Evolutionary conservation across 225 moss, liverwort and hornwort species (phyloP).

Genomic region (Physcomitrellopsis africana): DNA sequence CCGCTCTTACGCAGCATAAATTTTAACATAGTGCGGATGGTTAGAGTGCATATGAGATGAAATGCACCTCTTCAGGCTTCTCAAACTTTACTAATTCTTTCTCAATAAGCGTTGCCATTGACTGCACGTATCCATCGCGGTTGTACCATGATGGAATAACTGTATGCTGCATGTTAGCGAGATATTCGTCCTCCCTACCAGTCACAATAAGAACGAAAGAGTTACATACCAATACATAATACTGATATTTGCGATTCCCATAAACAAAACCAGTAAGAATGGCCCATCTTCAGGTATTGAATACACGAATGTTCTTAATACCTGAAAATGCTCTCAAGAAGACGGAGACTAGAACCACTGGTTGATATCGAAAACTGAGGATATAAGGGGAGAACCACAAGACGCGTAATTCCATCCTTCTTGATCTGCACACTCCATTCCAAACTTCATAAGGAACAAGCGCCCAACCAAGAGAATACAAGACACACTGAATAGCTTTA

Average conservation of each 20-base stretch:
- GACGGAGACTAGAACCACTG: conserved; percentile 97
- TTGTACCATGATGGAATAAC: conserved; percentile 99
- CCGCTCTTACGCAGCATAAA: conserved; percentile 13
- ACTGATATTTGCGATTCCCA: background rate
- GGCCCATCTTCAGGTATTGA: background rate
- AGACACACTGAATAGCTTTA: conserved; percentile 6
- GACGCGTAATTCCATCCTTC: conserved; percentile 85
- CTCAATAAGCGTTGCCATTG: conserved; percentile 90
- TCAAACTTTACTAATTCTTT: conserved; percentile 87
- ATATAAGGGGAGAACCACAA: conserved; percentile 93
- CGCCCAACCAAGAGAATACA: conserved; percentile 9
- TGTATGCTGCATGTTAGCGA: conserved; percentile 99
- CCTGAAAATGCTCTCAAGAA: conserved; percentile 95
- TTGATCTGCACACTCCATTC: conserved; percentile 73
- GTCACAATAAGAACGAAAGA: conserved; percentile 13
- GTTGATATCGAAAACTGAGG: conserved; percentile 98
- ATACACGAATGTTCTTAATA: conserved; percentile 11
- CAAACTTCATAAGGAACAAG: conserved; percentile 19
- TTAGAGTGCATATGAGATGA: background rate
- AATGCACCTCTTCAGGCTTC: conserved; percentile 78
- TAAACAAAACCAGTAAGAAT: background rate
- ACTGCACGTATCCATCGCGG: conserved; percentile 92
- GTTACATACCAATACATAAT: background rate
- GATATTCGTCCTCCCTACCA: conserved; percentile 93
- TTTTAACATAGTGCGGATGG: background rate